Conservation (phyloP, 1,284 basidiomycete genomes). For the Leccinum ponderosum region DNA sequence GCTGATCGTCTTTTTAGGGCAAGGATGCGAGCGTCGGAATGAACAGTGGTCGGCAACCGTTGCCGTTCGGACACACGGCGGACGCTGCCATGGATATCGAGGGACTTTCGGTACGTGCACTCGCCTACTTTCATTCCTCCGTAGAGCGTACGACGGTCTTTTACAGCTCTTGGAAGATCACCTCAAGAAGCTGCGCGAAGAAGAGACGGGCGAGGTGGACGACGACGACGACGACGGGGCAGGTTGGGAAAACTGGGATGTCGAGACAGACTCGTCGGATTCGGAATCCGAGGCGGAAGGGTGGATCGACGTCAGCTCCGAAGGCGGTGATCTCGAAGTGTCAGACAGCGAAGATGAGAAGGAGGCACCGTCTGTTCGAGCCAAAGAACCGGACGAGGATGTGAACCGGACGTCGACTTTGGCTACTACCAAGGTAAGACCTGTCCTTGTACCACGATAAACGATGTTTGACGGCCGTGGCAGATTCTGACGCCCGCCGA, state of each 20-base stretch:
- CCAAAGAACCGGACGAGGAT: constrained; percentile 32
- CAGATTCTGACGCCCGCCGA: constrained; percentile 98
- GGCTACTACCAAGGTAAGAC: constrained; percentile 74
- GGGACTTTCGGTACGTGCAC: constrained; percentile 70
- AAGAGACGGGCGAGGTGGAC: constrained; percentile 57
- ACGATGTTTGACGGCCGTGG: not conserved
- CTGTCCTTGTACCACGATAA: too few relatives aligned
- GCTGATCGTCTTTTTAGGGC: constrained; percentile 49
- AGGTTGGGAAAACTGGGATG: constrained; percentile 92
- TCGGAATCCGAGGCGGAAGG: constrained; percentile 71
- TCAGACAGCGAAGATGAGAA: constrained; percentile 87
- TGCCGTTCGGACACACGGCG: constrained; percentile 80
- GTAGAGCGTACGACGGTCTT: constrained; percentile 3
- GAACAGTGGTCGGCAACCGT: constrained; percentile 57
- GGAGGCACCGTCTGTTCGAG: constrained; percentile 36
- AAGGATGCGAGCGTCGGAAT: constrained; percentile 84
- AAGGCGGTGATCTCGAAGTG: constrained; percentile 70
- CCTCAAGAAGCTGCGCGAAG: constrained; percentile 66
- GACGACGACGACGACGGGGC: constrained; percentile 57
- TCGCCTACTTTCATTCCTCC: not conserved
- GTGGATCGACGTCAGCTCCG: constrained; percentile 87
- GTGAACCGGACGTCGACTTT: constrained; percentile 54
- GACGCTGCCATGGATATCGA: constrained; percentile 87
- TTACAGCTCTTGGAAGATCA: constrained; percentile 85
- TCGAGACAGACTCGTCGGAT: constrained; percentile 67